phyloP scores from a whole-genome alignment of 2,329 filamentous ascomycete genomes.

The Penicillium brevicompactum region DNA sequence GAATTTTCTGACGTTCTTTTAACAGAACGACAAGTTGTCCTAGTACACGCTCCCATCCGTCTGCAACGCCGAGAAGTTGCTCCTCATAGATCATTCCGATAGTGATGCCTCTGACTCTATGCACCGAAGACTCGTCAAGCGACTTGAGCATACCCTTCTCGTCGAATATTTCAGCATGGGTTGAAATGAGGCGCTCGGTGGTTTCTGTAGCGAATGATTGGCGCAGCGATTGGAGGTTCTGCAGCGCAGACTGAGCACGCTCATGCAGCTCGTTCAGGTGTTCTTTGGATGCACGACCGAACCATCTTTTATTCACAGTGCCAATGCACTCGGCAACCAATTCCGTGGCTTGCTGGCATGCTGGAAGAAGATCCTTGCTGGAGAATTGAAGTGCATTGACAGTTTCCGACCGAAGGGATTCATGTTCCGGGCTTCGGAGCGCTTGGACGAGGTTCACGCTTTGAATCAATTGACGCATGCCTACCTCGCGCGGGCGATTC shows the following conservation, averaged over 20 bases:
- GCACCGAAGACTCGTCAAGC: conserved; percentile 22
- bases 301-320: conserved; percentile 34
- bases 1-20: conserved; percentile 35
- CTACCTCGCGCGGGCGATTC: conserved; percentile 23
- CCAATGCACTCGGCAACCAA: conserved; percentile 30
- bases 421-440: conserved; percentile 42
- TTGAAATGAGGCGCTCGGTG: conserved; percentile 45
- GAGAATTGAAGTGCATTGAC: conserved; percentile 35
- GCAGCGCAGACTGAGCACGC: conserved; percentile 21
- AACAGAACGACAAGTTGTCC: conserved; percentile 41
- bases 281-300: conserved; percentile 25
- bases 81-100: conserved; percentile 54
- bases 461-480: conserved; percentile 36
- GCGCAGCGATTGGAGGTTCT: conserved; percentile 30
- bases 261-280: conserved; percentile 23
- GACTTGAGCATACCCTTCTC: conserved; percentile 41
- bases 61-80: conserved; percentile 35
- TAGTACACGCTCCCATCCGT: conserved; percentile 40
- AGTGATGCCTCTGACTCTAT: conserved; percentile 44
- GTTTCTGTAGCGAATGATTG: conserved; percentile 33
- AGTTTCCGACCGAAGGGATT: conserved; percentile 35
- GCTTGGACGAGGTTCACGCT: conserved; percentile 39
- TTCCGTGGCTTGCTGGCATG: conserved; percentile 28
- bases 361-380: conserved; percentile 26
- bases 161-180: conserved; percentile 47